Evolutionary conservation across 495 filamentous ascomycete species (phyloP).

Genomic region (Hypoxylon fragiforme): DNA sequence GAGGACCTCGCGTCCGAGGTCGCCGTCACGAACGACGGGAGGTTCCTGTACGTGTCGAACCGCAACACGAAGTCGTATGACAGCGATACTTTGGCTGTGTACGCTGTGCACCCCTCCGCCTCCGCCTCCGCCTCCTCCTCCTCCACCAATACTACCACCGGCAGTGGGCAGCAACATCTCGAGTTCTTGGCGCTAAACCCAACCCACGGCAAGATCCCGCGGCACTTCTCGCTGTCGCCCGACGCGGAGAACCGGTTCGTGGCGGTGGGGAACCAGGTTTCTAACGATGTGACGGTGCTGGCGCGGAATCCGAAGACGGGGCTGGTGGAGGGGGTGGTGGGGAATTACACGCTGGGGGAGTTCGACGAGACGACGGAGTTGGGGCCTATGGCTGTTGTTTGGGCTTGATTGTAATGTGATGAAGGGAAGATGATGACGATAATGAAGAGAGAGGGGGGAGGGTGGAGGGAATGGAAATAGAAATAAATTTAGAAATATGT

Average conservation of each 20-base stretch:
- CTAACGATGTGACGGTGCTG: background rate
- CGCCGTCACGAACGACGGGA: background rate
- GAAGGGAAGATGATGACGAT: no score
- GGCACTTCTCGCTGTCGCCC: background rate
- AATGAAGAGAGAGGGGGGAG: no score
- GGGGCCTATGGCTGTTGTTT: background rate
- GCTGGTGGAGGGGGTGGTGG: background rate
- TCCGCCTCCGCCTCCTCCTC: no score
- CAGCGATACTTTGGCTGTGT: background rate
- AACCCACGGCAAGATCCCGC: background rate
- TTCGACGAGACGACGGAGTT: background rate
- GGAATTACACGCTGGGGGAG: background rate
- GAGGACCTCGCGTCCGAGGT: background rate
- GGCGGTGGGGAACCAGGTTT: background rate
- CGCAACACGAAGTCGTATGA: background rate
- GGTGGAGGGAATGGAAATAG: no score
- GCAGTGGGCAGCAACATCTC: background rate
- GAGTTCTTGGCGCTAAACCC: background rate
- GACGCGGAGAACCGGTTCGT: background rate
- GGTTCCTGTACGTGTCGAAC: background rate
- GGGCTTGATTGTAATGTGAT: background rate
- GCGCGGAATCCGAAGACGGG: background rate
- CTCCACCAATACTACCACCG: no score
- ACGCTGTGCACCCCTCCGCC: background rate
- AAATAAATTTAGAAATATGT: no score